Base-by-base conservation (phyloP, 305 asterid genomes). In the Salvia sclarea region DNA sequence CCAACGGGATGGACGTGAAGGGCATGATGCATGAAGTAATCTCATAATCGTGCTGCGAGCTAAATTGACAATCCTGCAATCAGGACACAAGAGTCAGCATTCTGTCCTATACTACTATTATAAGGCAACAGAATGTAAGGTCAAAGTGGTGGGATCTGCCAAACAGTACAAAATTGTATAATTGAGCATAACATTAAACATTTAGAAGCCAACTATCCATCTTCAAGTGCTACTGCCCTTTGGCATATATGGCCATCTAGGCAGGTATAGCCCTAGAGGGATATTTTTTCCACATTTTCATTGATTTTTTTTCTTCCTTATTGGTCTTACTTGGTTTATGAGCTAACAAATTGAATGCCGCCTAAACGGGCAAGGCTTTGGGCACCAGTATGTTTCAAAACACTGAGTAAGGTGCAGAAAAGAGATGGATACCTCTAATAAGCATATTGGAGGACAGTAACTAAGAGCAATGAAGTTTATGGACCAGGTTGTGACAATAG, bases 1-100 rank as follows among this genome's bases (percentile, higher is more conserved):
- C 99, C 99, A 95, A 70, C 75, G 94, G 22, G 99, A 91, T 41
- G 99, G 98, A 64, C 82, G 82, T 60, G 85, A 89, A 58, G 98
- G 95, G 81, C 97, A 84, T 61, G 99, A 89, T 53, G 95, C 93
- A 85, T 82, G 83, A 59, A 95, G 93, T 85, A 95, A 79, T 68
- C 98, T 84, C 88, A 85, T 84, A 69, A 95, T 88, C 17, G 98
- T 89, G 52, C 91, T 79, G 52, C 94, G 96, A 64, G 97, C 99
- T 77, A 92, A 78, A 78, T 82, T 82, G 47, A 86, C 97, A 78
- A 95, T 95, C 84, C 99, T 95, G 86, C 80, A 56, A 73, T 54
- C 69, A 71, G 22, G 37, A 30, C 38, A 30, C 40, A 50, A 9
- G 35, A 64, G 70, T 49, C 30, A 68, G 55, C 41, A 74, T 8